Conservation (phyloP, 495 filamentous ascomycete species). For the Hypoxylon fragiforme region DNA sequence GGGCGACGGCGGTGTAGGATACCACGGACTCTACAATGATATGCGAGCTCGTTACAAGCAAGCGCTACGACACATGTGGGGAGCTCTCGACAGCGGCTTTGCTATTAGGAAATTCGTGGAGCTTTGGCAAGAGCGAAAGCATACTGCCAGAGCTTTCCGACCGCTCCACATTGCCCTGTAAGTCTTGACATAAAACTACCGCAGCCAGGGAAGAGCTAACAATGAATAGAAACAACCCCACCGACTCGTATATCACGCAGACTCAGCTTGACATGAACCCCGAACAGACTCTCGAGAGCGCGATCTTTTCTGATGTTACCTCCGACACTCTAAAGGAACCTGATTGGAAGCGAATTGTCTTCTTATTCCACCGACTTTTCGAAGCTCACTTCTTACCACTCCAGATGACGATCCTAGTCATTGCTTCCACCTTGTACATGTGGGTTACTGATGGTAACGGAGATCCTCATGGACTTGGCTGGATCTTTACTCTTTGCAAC, state of each 20-base stretch:
- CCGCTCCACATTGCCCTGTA: conserved; percentile 54
- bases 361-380: conserved; percentile 63
- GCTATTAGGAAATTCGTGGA: conserved; percentile 53
- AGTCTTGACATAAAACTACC: no score
- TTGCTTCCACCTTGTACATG: conserved; percentile 61
- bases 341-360: conserved; percentile 49
- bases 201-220: conserved; percentile 3
- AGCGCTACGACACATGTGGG: conserved; percentile 73
- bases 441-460: conserved; percentile 49
- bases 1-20: conserved; percentile 53
- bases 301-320: conserved; percentile 53
- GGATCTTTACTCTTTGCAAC: conserved; percentile 60
- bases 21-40: conserved; percentile 55
- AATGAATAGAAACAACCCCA: conserved; percentile 40
- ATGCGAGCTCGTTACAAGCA: conserved; percentile 65
- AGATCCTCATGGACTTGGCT: conserved; percentile 53
- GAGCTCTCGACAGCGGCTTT: conserved; percentile 66
- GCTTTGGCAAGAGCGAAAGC: conserved; percentile 54
- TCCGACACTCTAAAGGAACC: conserved; percentile 48
- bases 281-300: conserved; percentile 46
- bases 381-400: conserved; percentile 71
- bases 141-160: conserved; percentile 52
- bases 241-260: conserved; percentile 52
- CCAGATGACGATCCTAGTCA: conserved; percentile 62
- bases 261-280: conserved; percentile 44